Evolutionary conservation across 768 basidiomycete species (phyloP).

Genomic region (Coprinellus micaceus): DNA sequence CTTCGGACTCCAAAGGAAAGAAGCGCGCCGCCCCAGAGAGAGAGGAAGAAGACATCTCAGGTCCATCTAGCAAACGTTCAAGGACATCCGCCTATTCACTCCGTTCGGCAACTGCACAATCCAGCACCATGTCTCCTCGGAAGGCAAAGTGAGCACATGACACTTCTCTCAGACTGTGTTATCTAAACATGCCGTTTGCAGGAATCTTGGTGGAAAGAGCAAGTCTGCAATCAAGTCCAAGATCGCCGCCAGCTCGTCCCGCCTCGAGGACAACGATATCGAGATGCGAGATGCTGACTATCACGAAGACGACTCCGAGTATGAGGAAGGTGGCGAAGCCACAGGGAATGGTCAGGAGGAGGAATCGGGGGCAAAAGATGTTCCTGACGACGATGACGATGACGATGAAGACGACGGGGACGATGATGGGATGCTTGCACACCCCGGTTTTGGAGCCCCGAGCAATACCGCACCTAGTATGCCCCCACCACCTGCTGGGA

Average conservation of each 20-base stretch:
- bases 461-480: not conserved
- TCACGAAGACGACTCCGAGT: slow-evolving; percentile 42
- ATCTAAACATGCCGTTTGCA: not conserved
- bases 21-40: slow-evolving; percentile 84
- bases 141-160: slow-evolving; percentile 55
- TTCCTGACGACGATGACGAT: slow-evolving; percentile 39
- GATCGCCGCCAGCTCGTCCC: slow-evolving; percentile 62
- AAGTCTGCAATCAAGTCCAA: slow-evolving; percentile 59
- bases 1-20: slow-evolving; percentile 82
- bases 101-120: slow-evolving; percentile 50
- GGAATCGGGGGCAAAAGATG: slow-evolving; percentile 35
- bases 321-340: slow-evolving; percentile 45
- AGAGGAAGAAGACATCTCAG: slow-evolving; percentile 59
- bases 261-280: slow-evolving; percentile 64
- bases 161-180: not conserved
- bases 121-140: slow-evolving; percentile 63
- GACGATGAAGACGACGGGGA: slow-evolving; percentile 49
- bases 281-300: slow-evolving; percentile 72
- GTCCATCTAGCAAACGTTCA: slow-evolving; percentile 59
- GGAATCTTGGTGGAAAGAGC: slow-evolving; percentile 48
- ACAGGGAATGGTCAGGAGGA: slow-evolving; percentile 39
- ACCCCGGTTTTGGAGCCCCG: not conserved
- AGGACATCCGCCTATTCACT: slow-evolving; percentile 63
- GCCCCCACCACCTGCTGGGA: slow-evolving; percentile 36
- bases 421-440: slow-evolving; percentile 18